Evolutionary conservation across 129 eudicot genomes (phyloP).

Genomic region (Rutidosis leptorrhynchoides): DNA sequence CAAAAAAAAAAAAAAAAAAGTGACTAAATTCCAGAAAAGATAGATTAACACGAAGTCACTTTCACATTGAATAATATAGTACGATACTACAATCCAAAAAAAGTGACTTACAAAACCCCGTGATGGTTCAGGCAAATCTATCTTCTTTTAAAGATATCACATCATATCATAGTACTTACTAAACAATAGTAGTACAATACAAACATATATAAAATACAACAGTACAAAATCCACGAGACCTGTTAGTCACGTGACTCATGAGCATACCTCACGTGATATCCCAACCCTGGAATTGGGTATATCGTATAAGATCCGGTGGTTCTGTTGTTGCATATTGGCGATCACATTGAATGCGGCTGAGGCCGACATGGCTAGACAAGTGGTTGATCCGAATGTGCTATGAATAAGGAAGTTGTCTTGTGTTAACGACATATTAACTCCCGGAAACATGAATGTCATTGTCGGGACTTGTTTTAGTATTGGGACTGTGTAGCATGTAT

Average conservation of each 20-base stretch:
- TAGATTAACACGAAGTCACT: neutral
- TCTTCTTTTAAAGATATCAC: neutral
- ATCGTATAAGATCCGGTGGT: constrained; percentile 76
- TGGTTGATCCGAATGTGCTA: constrained; percentile 53
- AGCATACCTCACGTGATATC: constrained; percentile 67
- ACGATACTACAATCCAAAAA: neutral
- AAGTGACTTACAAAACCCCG: neutral
- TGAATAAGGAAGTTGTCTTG: constrained; percentile 89
- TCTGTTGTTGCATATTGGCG: constrained; percentile 94
- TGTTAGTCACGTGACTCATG: constrained; percentile 35
- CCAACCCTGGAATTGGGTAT: constrained; percentile 77
- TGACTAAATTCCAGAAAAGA: no score
- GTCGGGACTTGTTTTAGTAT: constrained; percentile 50
- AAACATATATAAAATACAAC: constrained; percentile 12
- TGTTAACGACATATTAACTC: constrained; percentile 69
- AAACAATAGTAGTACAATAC: constrained; percentile 16
- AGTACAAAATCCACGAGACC: constrained; percentile 20
- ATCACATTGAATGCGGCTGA: constrained; percentile 82
- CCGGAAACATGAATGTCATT: constrained; percentile 80
- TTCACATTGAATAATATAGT: neutral
- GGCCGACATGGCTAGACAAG: constrained; percentile 92
- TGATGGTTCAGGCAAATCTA: neutral
- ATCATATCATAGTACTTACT: neutral
- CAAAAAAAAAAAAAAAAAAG: no score
- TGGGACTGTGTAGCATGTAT: constrained; percentile 84